Evolutionary conservation across 495 filamentous ascomycete genomes (phyloP).

Genomic region (Thermothielavioides terrestris): DNA sequence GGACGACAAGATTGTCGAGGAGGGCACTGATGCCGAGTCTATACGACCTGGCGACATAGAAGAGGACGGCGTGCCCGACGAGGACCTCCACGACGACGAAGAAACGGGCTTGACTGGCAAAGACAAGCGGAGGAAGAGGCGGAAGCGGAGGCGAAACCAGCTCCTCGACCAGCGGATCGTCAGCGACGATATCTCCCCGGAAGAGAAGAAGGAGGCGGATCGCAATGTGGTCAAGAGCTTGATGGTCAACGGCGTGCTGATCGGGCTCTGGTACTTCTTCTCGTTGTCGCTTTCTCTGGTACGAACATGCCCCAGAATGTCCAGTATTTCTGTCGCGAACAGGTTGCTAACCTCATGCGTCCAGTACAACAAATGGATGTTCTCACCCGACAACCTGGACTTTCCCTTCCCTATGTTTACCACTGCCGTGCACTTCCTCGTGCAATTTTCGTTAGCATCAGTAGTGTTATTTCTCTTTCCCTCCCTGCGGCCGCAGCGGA

Average conservation of each 20-base stretch:
- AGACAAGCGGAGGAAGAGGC: slow-evolving; percentile 57
- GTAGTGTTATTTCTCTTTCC: slow-evolving; percentile 77
- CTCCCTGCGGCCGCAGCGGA: slow-evolving; percentile 66
- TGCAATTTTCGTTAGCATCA: slow-evolving; percentile 80
- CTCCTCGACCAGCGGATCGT: slow-evolving; percentile 67
- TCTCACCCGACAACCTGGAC: slow-evolving; percentile 70
- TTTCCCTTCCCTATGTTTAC: slow-evolving; percentile 96
- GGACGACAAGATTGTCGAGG: slow-evolving; percentile 36
- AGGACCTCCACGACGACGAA: slow-evolving; percentile 78
- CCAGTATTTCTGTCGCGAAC: background rate
- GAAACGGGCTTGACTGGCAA: slow-evolving; percentile 74
- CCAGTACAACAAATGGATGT: slow-evolving; percentile 99
- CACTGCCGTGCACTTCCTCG: slow-evolving; percentile 89
- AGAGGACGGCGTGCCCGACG: slow-evolving; percentile 43
- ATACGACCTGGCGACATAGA: slow-evolving; percentile 18
- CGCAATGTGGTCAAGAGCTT: slow-evolving; percentile 58
- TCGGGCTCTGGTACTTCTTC: slow-evolving; percentile 88
- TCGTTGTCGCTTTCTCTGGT: slow-evolving; percentile 92
- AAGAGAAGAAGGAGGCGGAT: slow-evolving; percentile 62
- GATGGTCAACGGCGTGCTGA: slow-evolving; percentile 64
- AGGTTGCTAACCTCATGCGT: slow-evolving; percentile 4
- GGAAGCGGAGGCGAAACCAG: slow-evolving; percentile 56
- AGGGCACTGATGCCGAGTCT: slow-evolving; percentile 22
- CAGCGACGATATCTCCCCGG: slow-evolving; percentile 45
- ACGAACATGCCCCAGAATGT: slow-evolving; percentile 34